Base-by-base conservation (phyloP, 768 basidiomycete genomes). In the Tubosaeta brunneosetosa region DNA sequence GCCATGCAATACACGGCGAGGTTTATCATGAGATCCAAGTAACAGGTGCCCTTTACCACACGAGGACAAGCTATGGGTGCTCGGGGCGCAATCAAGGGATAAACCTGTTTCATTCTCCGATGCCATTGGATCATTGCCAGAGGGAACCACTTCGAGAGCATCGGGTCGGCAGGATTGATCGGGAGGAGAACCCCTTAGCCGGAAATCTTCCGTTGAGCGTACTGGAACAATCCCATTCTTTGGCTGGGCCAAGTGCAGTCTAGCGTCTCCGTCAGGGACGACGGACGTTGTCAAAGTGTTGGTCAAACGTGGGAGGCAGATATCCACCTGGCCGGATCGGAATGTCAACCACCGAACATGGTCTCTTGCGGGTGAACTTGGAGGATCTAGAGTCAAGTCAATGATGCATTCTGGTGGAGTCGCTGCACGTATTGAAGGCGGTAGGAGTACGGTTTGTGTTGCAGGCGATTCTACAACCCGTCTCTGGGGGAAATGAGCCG, bases 1-100 rank as follows among this genome's bases (percentile, higher is more conserved):
- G 16, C 51, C 45, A 26, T 47, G 53, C 43, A 79, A 53, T 12
- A 78, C 40, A 31, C 74, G 70, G 26, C 76, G 76, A 36, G 73
- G 64, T 54, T 65, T 74, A 55, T 79, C 77, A 43, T 67, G 56
- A 34, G 65, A 51, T 6, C 69, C 64, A 12, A 66, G 63, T 8
- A 59, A 53, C 43, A 70, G 52, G 10, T 31, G 36, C 1, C 59
- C 29, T 22, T 31, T 55, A 17, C 43, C 47, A 36, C 45, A 40
- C 5, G 31, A n/a, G 13, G 49, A 40, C 22, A 54, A 32, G 25
- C 32, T 40, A 50, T 3, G 53, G 42, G 51, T 10, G 14, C 25
- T 14, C 40, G 47, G 1, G 38, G 25, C 13, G 22, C 11, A 26
- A 34, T 17, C 16, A n/a, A 45, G 29, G 16, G 17, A 36, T 25